Percentiles rank a stretch among this genome's conserved stretches.
These are phyloP conservation scores for Botrytis byssoidea DNA, from an alignment of 2,329 filamentous ascomycete genomes.

Conservation along the genomic window DNA sequence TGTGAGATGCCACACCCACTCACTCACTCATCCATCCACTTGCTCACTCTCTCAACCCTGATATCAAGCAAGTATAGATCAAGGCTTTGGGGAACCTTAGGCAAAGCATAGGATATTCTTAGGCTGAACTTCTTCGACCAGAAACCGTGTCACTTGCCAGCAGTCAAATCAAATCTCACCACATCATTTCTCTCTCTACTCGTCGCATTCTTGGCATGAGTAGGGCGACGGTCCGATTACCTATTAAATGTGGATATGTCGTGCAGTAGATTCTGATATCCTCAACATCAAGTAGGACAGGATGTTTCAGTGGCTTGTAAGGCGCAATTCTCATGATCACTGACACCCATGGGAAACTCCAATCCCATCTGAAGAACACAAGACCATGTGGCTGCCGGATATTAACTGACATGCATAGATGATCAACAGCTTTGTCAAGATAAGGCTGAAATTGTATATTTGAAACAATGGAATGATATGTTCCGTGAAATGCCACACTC, in stretches of 20 bases:
- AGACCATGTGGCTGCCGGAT: slow-evolving; percentile 1
- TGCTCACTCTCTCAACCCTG: background rate
- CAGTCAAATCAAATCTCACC: slow-evolving; percentile 2
- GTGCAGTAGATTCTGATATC: background rate
- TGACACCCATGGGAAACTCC: background rate
- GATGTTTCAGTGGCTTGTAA: background rate
- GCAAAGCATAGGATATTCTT: background rate
- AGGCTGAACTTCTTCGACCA: background rate
- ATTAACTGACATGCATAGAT: background rate
- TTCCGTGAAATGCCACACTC: background rate
- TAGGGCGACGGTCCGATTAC: slow-evolving; percentile 12
- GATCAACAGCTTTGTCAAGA: background rate
- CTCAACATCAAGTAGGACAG: background rate
- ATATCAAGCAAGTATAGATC: background rate
- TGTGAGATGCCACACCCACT: background rate
- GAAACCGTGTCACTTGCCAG: slow-evolving; percentile 15
- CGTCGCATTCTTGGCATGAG: background rate
- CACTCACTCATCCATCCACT: background rate
- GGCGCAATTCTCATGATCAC: background rate
- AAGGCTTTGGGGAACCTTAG: background rate
- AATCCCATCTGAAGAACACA: background rate
- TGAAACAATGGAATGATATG: background rate
- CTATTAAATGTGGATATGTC: background rate
- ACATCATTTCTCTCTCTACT: background rate
- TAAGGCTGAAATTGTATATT: background rate